Base-by-base conservation (phyloP, 768 basidiomycete species). In the Hydnomerulius pinastri region DNA sequence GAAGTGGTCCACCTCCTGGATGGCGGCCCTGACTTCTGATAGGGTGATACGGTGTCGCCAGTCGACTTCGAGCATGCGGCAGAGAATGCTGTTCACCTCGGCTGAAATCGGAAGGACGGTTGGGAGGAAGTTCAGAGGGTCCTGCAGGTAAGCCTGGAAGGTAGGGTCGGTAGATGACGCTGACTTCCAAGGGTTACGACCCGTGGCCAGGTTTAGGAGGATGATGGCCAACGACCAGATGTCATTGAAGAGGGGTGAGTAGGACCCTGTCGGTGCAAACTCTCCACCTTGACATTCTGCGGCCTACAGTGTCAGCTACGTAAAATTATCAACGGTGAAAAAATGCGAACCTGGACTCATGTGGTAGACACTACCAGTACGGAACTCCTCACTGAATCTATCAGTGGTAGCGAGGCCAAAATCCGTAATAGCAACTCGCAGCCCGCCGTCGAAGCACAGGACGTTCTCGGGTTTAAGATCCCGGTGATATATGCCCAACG, bases 381-480 rank as follows among this genome's bases (percentile, higher is more conserved):
- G 83, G 70, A 94, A 92, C 68, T 98, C 95, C 47, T 80, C 80
- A 61, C 91, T 93, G 48, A 81, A 75, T 63, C 80, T 82, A 56
- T 96, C 92, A 18, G 87, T 88, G 4, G 95, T 97, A 2, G 95
- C 88, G 6, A 98, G 80, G 20, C 96, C 96, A 68, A 98, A 98
- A 72, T 98, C 96, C 30, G 94, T 95, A 55, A 98, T 81, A 44
- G 90, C 86, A 45, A 97, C 81, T 43, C 82, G 77, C 56, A 78
- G 74, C 41, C 93, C 94, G 55, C 79, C 71, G 66, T 86, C 79
- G 74, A 86, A 88, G 69, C 92, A 95, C 39, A 98, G 76, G 50
- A 97, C 83, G 67, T 92, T 97, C 74, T 99, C 96, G 4, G 96
- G 96, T 76, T 98, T 99, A 64, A 99, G 74, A 68, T 98, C 96